Percentiles rank a stretch among this genome's conserved stretches.
Evolutionary conservation across 1,284 basidiomycete genomes (phyloP).

Genomic region (Cutaneotrichosporon sp.): DNA sequence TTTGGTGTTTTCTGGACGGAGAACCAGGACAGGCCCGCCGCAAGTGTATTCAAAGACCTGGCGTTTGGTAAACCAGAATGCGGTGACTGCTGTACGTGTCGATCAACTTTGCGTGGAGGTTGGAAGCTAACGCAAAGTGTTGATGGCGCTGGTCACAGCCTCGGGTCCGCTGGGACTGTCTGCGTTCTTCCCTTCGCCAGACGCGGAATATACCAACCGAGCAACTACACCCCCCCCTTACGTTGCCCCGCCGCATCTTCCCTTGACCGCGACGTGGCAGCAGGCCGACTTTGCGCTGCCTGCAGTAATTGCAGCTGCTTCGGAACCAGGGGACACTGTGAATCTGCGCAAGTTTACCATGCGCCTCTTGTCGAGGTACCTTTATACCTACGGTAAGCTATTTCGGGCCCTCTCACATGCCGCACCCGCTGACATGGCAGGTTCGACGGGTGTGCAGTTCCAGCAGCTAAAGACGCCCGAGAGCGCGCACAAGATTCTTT

Average conservation of each 20-base stretch:
- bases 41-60: slow-evolving; percentile 52
- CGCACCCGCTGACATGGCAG: background rate
- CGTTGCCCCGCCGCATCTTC: slow-evolving; percentile 47
- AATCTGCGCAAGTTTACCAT: slow-evolving; percentile 49
- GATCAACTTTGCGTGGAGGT: background rate
- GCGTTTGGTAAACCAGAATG: slow-evolving; percentile 51
- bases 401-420: too few relatives aligned
- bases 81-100: slow-evolving; percentile 53
- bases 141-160: slow-evolving; percentile 50
- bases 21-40: slow-evolving; percentile 27
- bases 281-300: slow-evolving; percentile 50
- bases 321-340: slow-evolving; percentile 32
- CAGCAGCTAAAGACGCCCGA: slow-evolving; percentile 42
- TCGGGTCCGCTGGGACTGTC: slow-evolving; percentile 52
- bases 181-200: slow-evolving; percentile 49
- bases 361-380: slow-evolving; percentile 51
- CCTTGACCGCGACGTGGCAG: slow-evolving; percentile 49
- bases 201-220: slow-evolving; percentile 21
- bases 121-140: slow-evolving; percentile 39
- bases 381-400: slow-evolving; percentile 42
- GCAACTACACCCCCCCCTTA: slow-evolving; percentile 11
- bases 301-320: slow-evolving; percentile 40
- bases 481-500: slow-evolving; percentile 23
- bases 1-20: slow-evolving; percentile 43
- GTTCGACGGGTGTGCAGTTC: slow-evolving; percentile 7